Evolutionary conservation across 305 asterid genomes (phyloP), one percentile per base, ranked within the genome.

Genomic region (Solanum hybrid): DNA sequence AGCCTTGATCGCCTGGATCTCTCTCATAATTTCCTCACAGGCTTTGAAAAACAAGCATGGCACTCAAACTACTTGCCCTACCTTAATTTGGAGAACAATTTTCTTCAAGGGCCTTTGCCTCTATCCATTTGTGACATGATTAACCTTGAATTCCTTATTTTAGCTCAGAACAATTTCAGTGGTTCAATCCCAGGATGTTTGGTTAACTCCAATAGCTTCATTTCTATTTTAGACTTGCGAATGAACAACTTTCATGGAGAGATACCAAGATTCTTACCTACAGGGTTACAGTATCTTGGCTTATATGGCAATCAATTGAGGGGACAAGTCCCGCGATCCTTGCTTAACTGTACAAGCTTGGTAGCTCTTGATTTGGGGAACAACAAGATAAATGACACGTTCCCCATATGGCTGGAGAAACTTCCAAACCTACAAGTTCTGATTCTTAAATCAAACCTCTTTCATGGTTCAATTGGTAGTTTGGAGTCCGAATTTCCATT

Each of bases 81-180:
- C 33, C 78, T 86, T 34, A 69, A 86, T 86, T 37, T 61, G 42
- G 51, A 29, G 1, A 35, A 24, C 35, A 86, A 86, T 64, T 24
- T 34, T 86, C 89, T 86, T 36, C 89, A 86, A 86, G 78, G 89
- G 37, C 14, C 89, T 86, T 14, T 86, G 31, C 57, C 2, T 57
- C 46, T 0, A 74, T 34, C 78, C 8, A 12, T 86, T 34, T 86
- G 89, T 14, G 34, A 64, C 42, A 2, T 86, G 57, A 0, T 0
- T 24, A 11, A 6, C 24, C 78, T 86, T 57, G 3, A 2, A 0
- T 0, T 7, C 22, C 89, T 86, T 9, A 18, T 24, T 20, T 61
- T 69, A 34, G 31, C 79, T 20, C 78, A 20, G 11, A 86, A 86
- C 78, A 86, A n/a, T 11, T 64, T 86, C 34, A 64, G 35, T 86